These are phyloP conservation scores for Sesbania bispinosa DNA, from an alignment of 306 rosid genomes.

Conservation along the genomic window DNA sequence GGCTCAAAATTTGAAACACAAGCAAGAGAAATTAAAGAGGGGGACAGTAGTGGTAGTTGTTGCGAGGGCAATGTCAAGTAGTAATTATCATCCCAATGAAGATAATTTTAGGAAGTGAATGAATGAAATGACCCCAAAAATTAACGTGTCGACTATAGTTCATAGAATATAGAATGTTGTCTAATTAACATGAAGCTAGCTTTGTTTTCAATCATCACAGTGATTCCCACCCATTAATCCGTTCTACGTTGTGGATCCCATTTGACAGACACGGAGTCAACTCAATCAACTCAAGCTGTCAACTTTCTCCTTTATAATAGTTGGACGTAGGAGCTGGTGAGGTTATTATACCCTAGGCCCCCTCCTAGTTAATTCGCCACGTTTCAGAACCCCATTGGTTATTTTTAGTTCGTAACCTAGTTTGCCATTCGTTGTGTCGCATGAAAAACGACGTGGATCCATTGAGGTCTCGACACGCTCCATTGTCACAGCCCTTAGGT, in stretches of 20 bases:
- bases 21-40: no score
- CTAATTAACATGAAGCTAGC: no score
- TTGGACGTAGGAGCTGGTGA: background rate
- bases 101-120: background rate
- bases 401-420: no score
- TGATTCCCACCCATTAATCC: background rate
- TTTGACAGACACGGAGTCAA: background rate
- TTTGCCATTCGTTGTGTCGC: background rate
- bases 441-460: background rate
- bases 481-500: background rate
- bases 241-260: background rate
- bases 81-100: background rate
- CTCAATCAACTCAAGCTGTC: constrained; percentile 19
- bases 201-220: background rate
- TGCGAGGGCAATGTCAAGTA: background rate
- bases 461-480: constrained; percentile 22
- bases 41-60: no score
- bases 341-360: background rate
- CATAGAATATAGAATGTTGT: no score
- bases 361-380: background rate
- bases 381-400: constrained; percentile 26
- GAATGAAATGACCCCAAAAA: background rate
- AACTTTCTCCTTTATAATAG: no score
- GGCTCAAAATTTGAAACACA: no score
- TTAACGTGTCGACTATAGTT: no score